These are phyloP conservation scores for Trichothecium sympodiale DNA, from an alignment of 2,329 filamentous ascomycete species.

Conservation along the genomic window DNA sequence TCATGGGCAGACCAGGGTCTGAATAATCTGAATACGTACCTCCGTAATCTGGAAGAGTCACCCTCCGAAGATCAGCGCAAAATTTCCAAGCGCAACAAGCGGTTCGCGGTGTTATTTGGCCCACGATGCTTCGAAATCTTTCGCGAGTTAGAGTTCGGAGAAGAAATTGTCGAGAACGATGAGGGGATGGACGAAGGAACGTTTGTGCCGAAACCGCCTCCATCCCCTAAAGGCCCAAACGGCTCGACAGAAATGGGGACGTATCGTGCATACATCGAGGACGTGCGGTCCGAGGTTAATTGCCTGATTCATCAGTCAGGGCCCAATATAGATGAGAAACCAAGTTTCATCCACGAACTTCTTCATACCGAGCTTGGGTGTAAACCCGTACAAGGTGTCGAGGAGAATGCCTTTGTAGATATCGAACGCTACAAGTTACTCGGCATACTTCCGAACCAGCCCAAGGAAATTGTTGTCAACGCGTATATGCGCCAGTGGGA, in stretches of 20 bases:
- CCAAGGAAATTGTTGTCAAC: constrained; percentile 22
- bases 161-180: constrained; percentile 21
- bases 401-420: constrained; percentile 17
- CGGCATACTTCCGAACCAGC: constrained; percentile 24
- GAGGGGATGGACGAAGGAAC: constrained; percentile 27
- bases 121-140: constrained; percentile 38
- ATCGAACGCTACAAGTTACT: constrained; percentile 22
- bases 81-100: constrained; percentile 46
- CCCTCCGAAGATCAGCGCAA: constrained; percentile 24
- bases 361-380: constrained; percentile 21
- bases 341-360: constrained; percentile 17
- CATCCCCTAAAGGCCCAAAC: constrained; percentile 19
- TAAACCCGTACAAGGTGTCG: constrained; percentile 16
- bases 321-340: constrained; percentile 15
- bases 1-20: constrained; percentile 29
- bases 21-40: constrained; percentile 36
- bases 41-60: constrained; percentile 35
- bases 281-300: constrained; percentile 37
- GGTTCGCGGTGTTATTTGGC: constrained; percentile 42
- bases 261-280: constrained; percentile 36
- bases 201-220: constrained; percentile 22
- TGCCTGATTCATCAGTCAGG: constrained; percentile 25
- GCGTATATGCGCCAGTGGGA: constrained; percentile 31
- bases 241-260: constrained; percentile 26
- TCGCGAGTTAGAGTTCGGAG: constrained; percentile 35